These are phyloP conservation scores for Blastocystis sp. DNA, from an alignment of 352 stramenopile species.

Conservation along the genomic window DNA sequence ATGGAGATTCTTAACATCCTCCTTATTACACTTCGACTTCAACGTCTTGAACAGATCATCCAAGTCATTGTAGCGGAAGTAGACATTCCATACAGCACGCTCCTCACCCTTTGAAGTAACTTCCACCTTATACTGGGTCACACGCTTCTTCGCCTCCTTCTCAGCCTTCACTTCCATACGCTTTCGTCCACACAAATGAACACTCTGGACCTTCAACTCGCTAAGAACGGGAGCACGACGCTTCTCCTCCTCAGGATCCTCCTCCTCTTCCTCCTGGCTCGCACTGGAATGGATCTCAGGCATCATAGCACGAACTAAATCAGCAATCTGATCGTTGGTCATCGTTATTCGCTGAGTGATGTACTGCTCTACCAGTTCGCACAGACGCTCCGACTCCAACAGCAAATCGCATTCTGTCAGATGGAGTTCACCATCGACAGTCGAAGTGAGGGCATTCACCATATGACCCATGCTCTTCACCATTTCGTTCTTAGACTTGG, in stretches of 20 bases:
- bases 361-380: neutral
- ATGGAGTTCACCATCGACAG: slow-evolving; percentile 34
- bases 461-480: neutral
- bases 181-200: neutral
- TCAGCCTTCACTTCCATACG: neutral
- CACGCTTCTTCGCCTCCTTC: neutral
- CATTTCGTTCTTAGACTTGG: slow-evolving; percentile 35
- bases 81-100: slow-evolving; percentile 19
- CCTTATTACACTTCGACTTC: slow-evolving; percentile 55
- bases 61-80: slow-evolving; percentile 44
- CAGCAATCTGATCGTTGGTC: slow-evolving; percentile 40
- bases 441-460: slow-evolving; percentile 37
- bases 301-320: slow-evolving; percentile 33
- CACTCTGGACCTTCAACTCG: slow-evolving; percentile 14
- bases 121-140: slow-evolving; percentile 29
- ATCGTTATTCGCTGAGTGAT: neutral
- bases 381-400: slow-evolving; percentile 35
- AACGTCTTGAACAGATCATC: slow-evolving; percentile 42
- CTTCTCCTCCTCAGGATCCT: neutral
- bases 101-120: neutral
- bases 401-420: slow-evolving; percentile 19
- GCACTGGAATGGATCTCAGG: slow-evolving; percentile 17
- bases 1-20: slow-evolving; percentile 52
- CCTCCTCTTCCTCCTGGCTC: neutral
- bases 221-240: neutral